These are phyloP conservation scores for Casuarina equisetifolia DNA, from an alignment of 306 rosid genomes.

Conservation along the genomic window DNA sequence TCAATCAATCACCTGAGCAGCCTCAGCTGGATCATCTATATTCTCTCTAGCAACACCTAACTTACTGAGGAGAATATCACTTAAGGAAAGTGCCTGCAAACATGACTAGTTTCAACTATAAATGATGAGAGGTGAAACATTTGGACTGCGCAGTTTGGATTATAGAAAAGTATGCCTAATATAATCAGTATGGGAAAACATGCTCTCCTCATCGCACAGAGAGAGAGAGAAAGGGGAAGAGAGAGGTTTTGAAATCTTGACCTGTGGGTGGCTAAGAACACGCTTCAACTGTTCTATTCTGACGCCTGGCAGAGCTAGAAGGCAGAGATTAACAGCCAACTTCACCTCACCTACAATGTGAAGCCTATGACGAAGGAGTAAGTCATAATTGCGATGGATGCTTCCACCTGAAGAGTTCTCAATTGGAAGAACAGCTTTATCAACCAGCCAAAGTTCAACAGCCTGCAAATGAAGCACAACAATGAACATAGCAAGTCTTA, in stretches of 20 bases:
- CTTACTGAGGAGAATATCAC: constrained; percentile 51
- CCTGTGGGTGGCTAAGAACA: constrained; percentile 74
- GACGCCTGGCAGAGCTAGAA: constrained; percentile 68
- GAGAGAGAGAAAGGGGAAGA: neutral
- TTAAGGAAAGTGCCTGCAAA: constrained; percentile 61
- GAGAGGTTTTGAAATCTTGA: constrained; percentile 19
- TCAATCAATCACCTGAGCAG: constrained; percentile 55
- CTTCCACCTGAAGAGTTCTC: constrained; percentile 76
- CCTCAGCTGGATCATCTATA: constrained; percentile 63
- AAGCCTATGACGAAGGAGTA: constrained; percentile 78
- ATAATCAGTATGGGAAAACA: neutral
- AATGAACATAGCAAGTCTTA: constrained; percentile 4
- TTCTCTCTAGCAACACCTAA: constrained; percentile 55
- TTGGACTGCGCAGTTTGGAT: neutral
- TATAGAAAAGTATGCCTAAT: neutral
- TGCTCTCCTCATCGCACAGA: neutral
- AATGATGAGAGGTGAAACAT: neutral
- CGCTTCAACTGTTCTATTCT: constrained; percentile 56
- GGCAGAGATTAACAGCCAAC: constrained; percentile 56
- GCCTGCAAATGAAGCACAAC: constrained; percentile 39
- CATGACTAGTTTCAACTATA: constrained; percentile 16
- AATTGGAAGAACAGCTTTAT: constrained; percentile 66
- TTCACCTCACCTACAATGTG: constrained; percentile 82
- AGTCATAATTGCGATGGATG: constrained; percentile 75
- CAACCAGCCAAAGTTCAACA: constrained; percentile 72